Evolutionary conservation across 2,329 filamentous ascomycete species (phyloP).

Genomic region (Pseudopithomyces maydicus): DNA sequence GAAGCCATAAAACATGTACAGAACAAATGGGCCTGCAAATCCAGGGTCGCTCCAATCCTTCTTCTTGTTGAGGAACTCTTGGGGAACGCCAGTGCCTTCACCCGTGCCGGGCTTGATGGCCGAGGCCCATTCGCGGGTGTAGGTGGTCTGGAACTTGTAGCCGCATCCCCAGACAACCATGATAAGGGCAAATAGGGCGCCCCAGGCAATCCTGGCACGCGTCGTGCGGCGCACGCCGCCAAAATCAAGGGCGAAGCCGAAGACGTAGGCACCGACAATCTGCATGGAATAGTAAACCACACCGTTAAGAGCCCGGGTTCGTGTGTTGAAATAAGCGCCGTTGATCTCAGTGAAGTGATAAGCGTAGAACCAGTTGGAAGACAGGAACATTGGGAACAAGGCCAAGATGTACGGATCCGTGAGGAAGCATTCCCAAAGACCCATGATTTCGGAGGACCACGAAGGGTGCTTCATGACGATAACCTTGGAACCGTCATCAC

Average conservation of each 20-base stretch:
- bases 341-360: constrained; percentile 81
- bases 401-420: constrained; percentile 74
- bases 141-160: constrained; percentile 73
- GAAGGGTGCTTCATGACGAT: constrained; percentile 91
- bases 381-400: constrained; percentile 82
- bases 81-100: neutral
- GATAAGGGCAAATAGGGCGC: constrained; percentile 68
- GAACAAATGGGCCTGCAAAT: constrained; percentile 80
- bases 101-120: constrained; percentile 15
- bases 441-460: constrained; percentile 78
- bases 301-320: constrained; percentile 77
- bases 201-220: constrained; percentile 69
- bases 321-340: constrained; percentile 70
- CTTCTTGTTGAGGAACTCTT: constrained; percentile 28
- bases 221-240: constrained; percentile 63
- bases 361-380: constrained; percentile 79
- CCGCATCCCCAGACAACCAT: constrained; percentile 84
- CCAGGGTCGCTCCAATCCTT: constrained; percentile 70
- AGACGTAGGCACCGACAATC: constrained; percentile 74
- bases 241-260: constrained; percentile 72
- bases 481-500: constrained; percentile 76
- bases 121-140: constrained; percentile 51
- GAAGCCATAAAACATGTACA: constrained; percentile 90
- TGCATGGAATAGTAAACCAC: constrained; percentile 80
- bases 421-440: constrained; percentile 74